Conservation (phyloP, 345 rosid species). For the Syzygium jambos region DNA sequence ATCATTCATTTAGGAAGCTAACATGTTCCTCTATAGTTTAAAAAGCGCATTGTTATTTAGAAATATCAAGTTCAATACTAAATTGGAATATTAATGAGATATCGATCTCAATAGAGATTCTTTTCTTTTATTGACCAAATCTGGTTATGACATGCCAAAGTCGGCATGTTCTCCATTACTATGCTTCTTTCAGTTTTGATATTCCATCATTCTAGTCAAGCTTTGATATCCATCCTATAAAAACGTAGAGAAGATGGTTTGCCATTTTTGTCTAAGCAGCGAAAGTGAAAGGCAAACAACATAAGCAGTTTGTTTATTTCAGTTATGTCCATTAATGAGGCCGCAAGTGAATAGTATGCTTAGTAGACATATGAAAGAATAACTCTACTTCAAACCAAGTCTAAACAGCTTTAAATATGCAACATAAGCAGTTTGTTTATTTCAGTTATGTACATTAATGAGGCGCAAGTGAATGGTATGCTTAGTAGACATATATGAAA, state of each 20-base stretch:
- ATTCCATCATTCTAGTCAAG: background rate
- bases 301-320: background rate
- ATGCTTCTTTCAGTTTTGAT: background rate
- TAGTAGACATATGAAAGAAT: background rate
- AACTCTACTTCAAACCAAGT: background rate
- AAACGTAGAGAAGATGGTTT: background rate
- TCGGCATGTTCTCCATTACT: background rate
- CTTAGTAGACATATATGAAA: background rate
- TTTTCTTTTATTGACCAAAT: background rate
- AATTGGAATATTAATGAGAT: background rate
- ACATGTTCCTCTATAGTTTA: background rate
- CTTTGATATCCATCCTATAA: background rate
- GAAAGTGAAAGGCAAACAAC: background rate
- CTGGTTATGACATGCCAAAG: background rate
- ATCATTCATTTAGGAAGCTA: background rate
- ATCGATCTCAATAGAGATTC: background rate
- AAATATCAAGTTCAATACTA: background rate
- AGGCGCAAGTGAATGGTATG: too few species aligned
- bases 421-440: too few species aligned
- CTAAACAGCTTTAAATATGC: background rate
- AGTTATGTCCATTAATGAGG: background rate
- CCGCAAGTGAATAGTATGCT: background rate
- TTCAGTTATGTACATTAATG: too few species aligned
- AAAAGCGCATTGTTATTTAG: background rate
- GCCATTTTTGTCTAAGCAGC: background rate